Percentiles rank a stretch among this genome's conserved stretches.
Evolutionary conservation across 305 asterid species (phyloP).

Genomic region (Fraxinus platypoda): DNA sequence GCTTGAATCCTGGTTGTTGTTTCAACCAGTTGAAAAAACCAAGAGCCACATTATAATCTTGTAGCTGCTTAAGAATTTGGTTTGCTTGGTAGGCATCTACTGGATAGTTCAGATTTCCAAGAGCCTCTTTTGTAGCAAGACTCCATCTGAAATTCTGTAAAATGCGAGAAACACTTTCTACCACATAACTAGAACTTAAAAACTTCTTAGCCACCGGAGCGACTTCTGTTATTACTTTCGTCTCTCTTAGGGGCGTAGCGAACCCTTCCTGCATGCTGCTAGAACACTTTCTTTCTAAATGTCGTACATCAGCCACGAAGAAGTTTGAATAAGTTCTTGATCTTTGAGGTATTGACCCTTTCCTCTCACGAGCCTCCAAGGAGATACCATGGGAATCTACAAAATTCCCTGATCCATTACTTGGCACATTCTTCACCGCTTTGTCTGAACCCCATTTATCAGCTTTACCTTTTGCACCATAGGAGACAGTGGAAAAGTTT

Average conservation of each 20-base stretch:
- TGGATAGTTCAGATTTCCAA: slow-evolving; percentile 52
- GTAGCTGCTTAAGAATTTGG: slow-evolving; percentile 85
- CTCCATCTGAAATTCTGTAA: slow-evolving; percentile 73
- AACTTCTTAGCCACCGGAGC: slow-evolving; percentile 41
- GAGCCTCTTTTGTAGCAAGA: slow-evolving; percentile 67
- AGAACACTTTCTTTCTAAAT: slow-evolving; percentile 36
- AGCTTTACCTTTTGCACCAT: slow-evolving; percentile 31
- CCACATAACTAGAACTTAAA: slow-evolving; percentile 38
- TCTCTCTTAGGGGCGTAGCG: slow-evolving; percentile 37
- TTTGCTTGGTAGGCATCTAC: slow-evolving; percentile 84
- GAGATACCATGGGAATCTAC: slow-evolving; percentile 32
- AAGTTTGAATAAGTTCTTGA: slow-evolving; percentile 45
- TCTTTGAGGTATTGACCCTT: slow-evolving; percentile 49
- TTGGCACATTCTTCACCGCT: slow-evolving; percentile 32
- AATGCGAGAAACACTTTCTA: slow-evolving; percentile 54
- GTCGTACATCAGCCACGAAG: slow-evolving; percentile 31
- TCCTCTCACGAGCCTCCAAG: slow-evolving; percentile 39
- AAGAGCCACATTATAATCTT: slow-evolving; percentile 67
- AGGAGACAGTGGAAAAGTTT: slow-evolving; percentile 21
- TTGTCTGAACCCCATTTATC: slow-evolving; percentile 41
- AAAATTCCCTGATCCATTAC: slow-evolving; percentile 27
- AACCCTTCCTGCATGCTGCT: slow-evolving; percentile 42
- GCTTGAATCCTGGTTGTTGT: slow-evolving; percentile 75
- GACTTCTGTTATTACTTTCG: slow-evolving; percentile 33
- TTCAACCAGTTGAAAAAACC: slow-evolving; percentile 92